Evolutionary conservation across 192 early-diverging fungal species (phyloP).

Genomic region (Glomus cerebriforme): DNA sequence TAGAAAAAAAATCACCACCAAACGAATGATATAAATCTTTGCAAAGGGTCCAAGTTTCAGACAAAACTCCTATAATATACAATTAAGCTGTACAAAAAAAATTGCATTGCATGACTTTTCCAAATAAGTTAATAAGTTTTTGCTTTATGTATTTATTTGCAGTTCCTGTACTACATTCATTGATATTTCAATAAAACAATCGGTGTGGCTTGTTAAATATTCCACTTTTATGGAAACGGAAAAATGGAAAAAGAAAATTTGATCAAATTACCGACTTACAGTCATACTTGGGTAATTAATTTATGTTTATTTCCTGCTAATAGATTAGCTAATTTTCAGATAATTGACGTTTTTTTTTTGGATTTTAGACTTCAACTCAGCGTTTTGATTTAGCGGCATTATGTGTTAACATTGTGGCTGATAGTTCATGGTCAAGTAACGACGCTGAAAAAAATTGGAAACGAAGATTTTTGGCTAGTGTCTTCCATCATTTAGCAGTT

Average conservation of each 20-base stretch:
- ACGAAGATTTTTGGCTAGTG: background rate
- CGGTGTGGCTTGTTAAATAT: too few species aligned
- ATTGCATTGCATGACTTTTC: too few species aligned
- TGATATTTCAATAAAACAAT: too few species aligned
- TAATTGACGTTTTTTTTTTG: background rate
- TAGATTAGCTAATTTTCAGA: background rate
- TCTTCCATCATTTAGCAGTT: slow-evolving; percentile 20
- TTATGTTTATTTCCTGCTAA: background rate
- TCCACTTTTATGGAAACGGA: too few species aligned
- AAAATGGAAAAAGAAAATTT: background rate
- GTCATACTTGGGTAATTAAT: background rate
- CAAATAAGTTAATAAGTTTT: too few species aligned
- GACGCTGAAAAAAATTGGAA: slow-evolving; percentile 4
- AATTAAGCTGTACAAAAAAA: too few species aligned
- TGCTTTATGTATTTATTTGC: too few species aligned
- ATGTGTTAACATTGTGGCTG: background rate
- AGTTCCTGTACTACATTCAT: too few species aligned
- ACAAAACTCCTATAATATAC: too few species aligned
- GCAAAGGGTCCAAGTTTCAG: too few species aligned
- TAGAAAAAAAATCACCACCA: too few species aligned
- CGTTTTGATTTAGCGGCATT: slow-evolving; percentile 20
- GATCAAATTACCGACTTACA: background rate
- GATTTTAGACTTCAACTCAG: slow-evolving; percentile 3
- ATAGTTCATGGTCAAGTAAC: slow-evolving; percentile 9
- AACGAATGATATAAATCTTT: too few species aligned